A percentile compares a stretch with the other conserved stretches of the same genome.
Conservation (phyloP, 805 yeast genomes). For the Yarrowia hollandica region DNA sequence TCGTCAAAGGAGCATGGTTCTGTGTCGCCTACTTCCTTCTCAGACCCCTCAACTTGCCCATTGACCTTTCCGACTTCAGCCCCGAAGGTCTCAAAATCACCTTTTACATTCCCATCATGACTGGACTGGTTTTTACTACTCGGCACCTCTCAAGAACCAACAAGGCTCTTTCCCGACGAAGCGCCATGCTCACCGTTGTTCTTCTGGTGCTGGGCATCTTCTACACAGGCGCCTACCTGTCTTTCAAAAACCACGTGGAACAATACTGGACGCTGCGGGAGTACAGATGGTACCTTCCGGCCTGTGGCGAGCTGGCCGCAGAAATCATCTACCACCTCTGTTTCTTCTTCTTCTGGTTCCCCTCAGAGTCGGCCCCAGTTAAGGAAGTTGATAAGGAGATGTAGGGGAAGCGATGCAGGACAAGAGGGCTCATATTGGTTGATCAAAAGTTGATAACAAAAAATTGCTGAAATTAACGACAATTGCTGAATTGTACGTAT, state of each 20-base stretch:
- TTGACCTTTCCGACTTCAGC: background rate
- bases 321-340: constrained; percentile 1
- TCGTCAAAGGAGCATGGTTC: constrained; percentile 3
- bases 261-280: background rate
- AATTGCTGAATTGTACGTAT: too few species aligned
- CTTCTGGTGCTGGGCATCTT: background rate
- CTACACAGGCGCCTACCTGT: background rate
- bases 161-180: background rate
- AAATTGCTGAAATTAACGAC: background rate
- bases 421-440: too few species aligned
- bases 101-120: constrained; percentile 15
- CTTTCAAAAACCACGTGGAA: background rate
- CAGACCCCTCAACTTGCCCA: constrained; percentile 4
- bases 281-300: background rate
- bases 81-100: constrained; percentile 9
- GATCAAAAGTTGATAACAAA: too few species aligned
- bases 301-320: constrained; percentile 6
- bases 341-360: background rate
- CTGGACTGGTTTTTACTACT: background rate
- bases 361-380: background rate
- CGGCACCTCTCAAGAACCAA: background rate
- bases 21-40: background rate
- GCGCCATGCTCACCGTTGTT: background rate
- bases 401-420: background rate
- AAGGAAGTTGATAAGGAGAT: constrained; percentile 1